Conservation (phyloP, 2,329 filamentous ascomycete genomes). For the Sporothrix protearum region DNA sequence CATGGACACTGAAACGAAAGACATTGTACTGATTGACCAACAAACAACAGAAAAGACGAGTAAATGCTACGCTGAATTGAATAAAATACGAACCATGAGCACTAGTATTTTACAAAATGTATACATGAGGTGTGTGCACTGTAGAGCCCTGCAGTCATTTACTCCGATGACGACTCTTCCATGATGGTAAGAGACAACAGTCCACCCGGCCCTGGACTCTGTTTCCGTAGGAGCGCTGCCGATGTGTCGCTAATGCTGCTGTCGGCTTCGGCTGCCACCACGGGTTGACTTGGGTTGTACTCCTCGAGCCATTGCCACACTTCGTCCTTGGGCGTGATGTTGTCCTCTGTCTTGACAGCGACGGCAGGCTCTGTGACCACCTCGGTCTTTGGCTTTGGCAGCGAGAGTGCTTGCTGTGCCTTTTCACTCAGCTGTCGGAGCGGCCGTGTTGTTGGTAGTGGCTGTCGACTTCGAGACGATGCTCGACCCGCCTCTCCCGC, state of each 20-base stretch:
- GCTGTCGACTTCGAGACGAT: neutral
- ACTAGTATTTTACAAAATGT: neutral
- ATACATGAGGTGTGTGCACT: neutral
- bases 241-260: neutral
- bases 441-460: neutral
- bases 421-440: neutral
- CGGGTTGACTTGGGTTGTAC: conserved; percentile 22
- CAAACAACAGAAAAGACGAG: neutral
- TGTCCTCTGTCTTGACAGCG: conserved; percentile 4
- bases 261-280: neutral
- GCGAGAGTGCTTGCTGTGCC: neutral
- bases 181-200: conserved; percentile 25
- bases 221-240: neutral
- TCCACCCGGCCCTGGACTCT: neutral
- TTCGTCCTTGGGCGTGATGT: conserved; percentile 21
- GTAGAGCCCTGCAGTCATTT: neutral
- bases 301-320: conserved; percentile 30
- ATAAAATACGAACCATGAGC: neutral
- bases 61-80: neutral
- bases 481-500: neutral
- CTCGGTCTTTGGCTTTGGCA: neutral
- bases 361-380: neutral
- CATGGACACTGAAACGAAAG: neutral
- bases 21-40: neutral
- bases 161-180: conserved; percentile 26